Conservation (phyloP, 116 monocot species). For the Papilionanthe hybrid region DNA sequence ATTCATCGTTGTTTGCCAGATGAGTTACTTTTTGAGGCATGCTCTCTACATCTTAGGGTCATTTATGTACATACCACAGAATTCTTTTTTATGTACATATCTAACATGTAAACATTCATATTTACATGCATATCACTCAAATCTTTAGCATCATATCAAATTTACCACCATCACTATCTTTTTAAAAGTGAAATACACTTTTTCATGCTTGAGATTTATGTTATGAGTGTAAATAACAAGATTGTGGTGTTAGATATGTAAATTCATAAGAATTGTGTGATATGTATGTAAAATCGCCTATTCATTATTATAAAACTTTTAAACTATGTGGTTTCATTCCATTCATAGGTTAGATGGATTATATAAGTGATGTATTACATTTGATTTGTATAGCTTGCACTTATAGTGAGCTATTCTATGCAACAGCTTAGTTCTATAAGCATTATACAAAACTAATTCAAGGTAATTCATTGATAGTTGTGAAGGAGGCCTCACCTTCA, state of each 20-base stretch:
- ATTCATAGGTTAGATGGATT: background rate
- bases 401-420: background rate
- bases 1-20: conserved; percentile 88
- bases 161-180: no score
- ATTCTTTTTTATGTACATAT: no score
- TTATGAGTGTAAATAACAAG: no score
- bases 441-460: background rate
- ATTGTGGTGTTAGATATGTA: no score
- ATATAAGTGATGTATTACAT: background rate
- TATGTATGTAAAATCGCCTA: no score
- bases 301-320: background rate
- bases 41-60: background rate
- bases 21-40: conserved; percentile 86
- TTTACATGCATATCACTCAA: no score
- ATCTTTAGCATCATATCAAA: no score
- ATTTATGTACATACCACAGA: no score
- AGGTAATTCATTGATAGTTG: background rate
- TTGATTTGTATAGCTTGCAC: background rate
- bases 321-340: background rate
- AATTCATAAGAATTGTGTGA: no score
- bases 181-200: no score
- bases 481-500: background rate
- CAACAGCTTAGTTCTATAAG: background rate
- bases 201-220: no score
- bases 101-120: no score